Evolutionary conservation across 2,329 filamentous ascomycete genomes (phyloP), one percentile per base, ranked within the genome.

Genomic region (Ceratocystis cacaofunesta): DNA sequence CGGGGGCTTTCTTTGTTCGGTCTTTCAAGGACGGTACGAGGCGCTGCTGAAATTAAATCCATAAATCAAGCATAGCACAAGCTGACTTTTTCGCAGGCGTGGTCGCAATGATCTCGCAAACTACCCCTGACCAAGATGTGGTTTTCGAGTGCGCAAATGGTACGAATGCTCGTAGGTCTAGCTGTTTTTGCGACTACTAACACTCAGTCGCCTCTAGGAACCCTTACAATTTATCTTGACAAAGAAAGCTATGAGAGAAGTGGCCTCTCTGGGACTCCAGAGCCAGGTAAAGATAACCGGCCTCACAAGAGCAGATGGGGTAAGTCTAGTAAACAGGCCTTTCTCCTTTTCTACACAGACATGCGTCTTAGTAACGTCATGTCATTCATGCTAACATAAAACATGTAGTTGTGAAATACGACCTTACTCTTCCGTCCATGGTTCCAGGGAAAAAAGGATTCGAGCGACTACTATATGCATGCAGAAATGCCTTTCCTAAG

Each of bases 51-150:
- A 57, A 5, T 15, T 7, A 57, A 50, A 50, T 22, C 46, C 2
- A 50, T 57, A 30, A 3, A 5, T 15, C 10, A 15, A 32, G 19
- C 52, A 17, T 12, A 28, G n/a, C 25, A 30, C n/a, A n/a, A 57
- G 25, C 22, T 57, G 15, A 28, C 15, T n/a, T 6, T 46, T 17
- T 19, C 17, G 1, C 67, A 91, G 90, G 90, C 4, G 86, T 90
- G 72, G 78, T 95, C 61, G 74, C 89, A 70, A 89, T 97, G 87
- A 80, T 96, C 1, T 96, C 92, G 0, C 83, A 92, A 73, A 91
- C 90, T 12, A 81, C 82, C 41, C 77, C 81, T 6, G 85, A 84
- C 1, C 79, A 86, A 1, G 87, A 92, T 71, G 89, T 88, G 70
- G 79, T 87, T 2, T 92, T 90, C 72, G 82, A 82, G 0, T 76